A percentile compares a stretch with the other conserved stretches of the same genome.
Conservation (phyloP, 345 rosid species). For the Salix brachista region DNA sequence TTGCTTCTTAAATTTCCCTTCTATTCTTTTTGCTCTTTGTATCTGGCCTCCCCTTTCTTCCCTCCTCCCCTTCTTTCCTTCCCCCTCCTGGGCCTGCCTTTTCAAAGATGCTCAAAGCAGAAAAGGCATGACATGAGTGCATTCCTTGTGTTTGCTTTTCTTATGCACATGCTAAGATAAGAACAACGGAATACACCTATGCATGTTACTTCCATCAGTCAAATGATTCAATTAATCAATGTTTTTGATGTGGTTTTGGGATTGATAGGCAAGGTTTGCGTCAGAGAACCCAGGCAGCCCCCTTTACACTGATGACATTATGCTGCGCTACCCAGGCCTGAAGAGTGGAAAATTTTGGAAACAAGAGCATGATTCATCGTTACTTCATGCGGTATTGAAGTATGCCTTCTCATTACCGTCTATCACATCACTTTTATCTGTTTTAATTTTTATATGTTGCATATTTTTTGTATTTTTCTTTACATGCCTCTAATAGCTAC, state of each 20-base stretch:
- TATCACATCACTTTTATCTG: background rate
- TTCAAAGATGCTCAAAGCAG: background rate
- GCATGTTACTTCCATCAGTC: background rate
- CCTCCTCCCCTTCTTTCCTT: background rate
- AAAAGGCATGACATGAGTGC: background rate
- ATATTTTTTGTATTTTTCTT: background rate
- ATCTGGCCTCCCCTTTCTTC: background rate
- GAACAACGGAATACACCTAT: background rate
- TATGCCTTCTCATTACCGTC: slow-evolving; percentile 32
- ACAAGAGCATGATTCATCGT: slow-evolving; percentile 73
- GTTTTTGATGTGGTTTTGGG: background rate
- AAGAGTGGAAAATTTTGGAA: slow-evolving; percentile 89
- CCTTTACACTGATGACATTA: slow-evolving; percentile 60
- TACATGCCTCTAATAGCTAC: background rate
- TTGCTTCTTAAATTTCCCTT: background rate
- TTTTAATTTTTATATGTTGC: background rate
- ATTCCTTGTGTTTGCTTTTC: background rate
- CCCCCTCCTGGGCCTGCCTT: background rate
- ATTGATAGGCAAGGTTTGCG: slow-evolving; percentile 51
- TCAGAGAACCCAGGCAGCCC: slow-evolving; percentile 51
- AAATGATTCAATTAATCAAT: background rate
- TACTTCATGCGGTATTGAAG: slow-evolving; percentile 83
- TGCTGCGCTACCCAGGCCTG: slow-evolving; percentile 67
- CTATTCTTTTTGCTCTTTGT: background rate
- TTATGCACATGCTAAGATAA: background rate